Evolutionary conservation across 164 flowering plant species (phyloP), one percentile per base, ranked within the genome.

Genomic region (Macadamia integrifolia): DNA sequence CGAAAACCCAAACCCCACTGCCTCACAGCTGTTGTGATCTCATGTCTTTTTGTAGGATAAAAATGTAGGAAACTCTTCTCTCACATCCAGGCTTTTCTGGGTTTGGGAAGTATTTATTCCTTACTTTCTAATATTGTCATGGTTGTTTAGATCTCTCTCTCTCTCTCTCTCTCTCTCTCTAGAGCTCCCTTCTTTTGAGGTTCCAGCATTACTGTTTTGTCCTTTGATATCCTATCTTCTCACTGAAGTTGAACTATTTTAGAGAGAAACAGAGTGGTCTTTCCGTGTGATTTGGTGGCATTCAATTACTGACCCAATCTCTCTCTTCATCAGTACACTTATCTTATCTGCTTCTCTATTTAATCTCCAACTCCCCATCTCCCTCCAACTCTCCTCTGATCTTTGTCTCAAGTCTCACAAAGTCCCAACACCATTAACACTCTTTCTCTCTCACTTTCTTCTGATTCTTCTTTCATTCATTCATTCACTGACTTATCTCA

Each of bases 171-270:
- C 23, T 23, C 23, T 23, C 23, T 23, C 23, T 23, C 23, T 23
- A 23, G 23, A 23, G 23, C 23, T 23, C 23, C 23, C 23, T 23
- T 23, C 23, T 23, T 23, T 23, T 74, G 68, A 1, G 44, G 35
- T 61, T 61, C 44, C 71, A 67, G 70, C 62, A 59, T 23, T 55
- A 6, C 71, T 64, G 58, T 30, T 61, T 66, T 71, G 73, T 68
- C 78, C 77, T 69, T 68, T 62, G 65, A 72, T 58, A 69, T 82
- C 78, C 76, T 66, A 72, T 72, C 57, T 23, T 53, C 49, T 53
- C 29, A 46, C 50, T 46, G 12, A 46, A 35, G 40, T 46, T 46
- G 50, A 28, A 23, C 40, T 1, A 65, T 15, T 46, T 1, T 3
- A 66, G 49, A 61, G 23, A 55, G 49, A 56, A 18, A 66, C 31